Evolutionary conservation across 1,139 yeast genomes (phyloP), one percentile per base, ranked within the genome.

Genomic region (Yamadazyma friedrichii): DNA sequence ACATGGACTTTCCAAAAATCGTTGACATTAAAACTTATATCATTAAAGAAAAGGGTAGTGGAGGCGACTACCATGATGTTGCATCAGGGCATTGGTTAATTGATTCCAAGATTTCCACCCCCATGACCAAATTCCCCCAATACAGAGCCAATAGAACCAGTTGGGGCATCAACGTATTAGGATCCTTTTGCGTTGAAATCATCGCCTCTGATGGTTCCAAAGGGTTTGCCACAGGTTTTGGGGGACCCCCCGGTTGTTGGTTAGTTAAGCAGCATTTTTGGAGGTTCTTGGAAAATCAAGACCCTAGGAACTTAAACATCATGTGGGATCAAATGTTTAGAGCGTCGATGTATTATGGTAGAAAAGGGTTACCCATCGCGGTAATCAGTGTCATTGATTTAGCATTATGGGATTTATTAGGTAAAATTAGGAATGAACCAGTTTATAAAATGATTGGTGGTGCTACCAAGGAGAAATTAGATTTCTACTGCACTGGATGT

Each of bases 211-310:
- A 72, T 47, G 78, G 78, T 36, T 64, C 74, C 11, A 67, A 56
- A 38, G 78, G 78, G 22, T 70, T 71, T 43, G 76, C 77, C 22
- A 72, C 78, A 33, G 78, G 77, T n/a, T 71, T 72, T 50, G 78
- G 78, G 32, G 78, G 78, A n/a, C 71, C 73, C 38, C 67, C 71
- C 24, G 76, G 75, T 4, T 70, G 77, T 50, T 70, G 77, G 76
- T 55, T 72, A 38, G 70, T 67, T 41, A 65, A 68, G 47, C 53
- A 68, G 41, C 78, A 72, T 52, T 72, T 73, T 52, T 60, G 61
- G 50, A 59, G 78, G 53, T 72, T 72, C 55, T 50, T 72, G 31
- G 52, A 65, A 35, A 74, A 72, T 34, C 67, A 59, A 35, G 78
- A 73, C 50, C 78, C 78, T 41, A 59, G 78, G 52, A 66, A 70